Percentiles rank a stretch among this genome's conserved stretches.
Conservation (phyloP, 2,329 filamentous ascomycete species). For the Ophiocordyceps australis region DNA sequence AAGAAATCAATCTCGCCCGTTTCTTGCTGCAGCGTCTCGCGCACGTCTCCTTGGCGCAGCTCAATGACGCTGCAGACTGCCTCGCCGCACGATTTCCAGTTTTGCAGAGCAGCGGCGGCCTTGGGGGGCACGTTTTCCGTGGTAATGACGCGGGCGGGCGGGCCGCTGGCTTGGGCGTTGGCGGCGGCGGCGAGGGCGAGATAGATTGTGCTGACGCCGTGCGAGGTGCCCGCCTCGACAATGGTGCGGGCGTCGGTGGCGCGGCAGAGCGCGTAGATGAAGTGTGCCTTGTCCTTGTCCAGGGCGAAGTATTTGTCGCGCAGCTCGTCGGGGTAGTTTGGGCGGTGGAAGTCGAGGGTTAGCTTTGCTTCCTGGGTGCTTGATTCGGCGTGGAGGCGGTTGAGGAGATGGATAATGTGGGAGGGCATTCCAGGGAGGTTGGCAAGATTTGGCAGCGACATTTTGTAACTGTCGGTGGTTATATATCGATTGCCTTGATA, state of each 20-base stretch:
- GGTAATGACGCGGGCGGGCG: slow-evolving; percentile 25
- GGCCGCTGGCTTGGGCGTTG: slow-evolving; percentile 19
- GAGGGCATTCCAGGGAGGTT: slow-evolving; percentile 1
- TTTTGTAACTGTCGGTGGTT: too few relatives aligned
- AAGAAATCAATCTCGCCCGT: slow-evolving; percentile 31
- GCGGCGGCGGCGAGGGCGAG: slow-evolving; percentile 37
- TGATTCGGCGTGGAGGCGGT: slow-evolving; percentile 4
- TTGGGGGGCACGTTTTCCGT: slow-evolving; percentile 42
- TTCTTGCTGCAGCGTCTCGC: slow-evolving; percentile 27
- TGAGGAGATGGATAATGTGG: slow-evolving; percentile 3
- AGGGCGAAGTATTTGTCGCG: slow-evolving; percentile 41
- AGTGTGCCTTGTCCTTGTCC: slow-evolving; percentile 36
- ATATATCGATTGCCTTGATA: too few relatives aligned
- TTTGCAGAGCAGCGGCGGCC: slow-evolving; percentile 26
- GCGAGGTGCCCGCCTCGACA: slow-evolving; percentile 45
- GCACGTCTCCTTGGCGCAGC: slow-evolving; percentile 36
- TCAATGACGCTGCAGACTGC: slow-evolving; percentile 34
- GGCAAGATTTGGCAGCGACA: too few relatives aligned
- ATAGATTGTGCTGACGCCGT: slow-evolving; percentile 45
- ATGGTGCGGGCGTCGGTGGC: slow-evolving; percentile 28
- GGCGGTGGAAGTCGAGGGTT: slow-evolving; percentile 1
- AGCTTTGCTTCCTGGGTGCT: slow-evolving; percentile 3
- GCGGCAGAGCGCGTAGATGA: slow-evolving; percentile 34
- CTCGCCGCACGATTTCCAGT: slow-evolving; percentile 34
- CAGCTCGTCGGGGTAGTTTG: slow-evolving; percentile 16